Conservation (phyloP, 768 basidiomycete species). For the Xerocomellus intermedius region DNA sequence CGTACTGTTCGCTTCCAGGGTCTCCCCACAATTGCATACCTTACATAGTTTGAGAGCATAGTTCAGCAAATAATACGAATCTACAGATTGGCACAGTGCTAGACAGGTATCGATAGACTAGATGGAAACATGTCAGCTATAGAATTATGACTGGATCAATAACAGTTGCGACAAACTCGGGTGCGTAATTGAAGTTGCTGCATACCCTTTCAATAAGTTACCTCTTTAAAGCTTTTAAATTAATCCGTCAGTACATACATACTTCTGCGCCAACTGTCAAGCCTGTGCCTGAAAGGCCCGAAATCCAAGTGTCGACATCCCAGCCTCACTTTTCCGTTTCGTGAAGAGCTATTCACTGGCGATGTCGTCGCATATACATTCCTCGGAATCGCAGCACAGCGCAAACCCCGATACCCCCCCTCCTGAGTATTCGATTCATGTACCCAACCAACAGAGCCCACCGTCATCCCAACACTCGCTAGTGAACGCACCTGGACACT, state of each 20-base stretch:
- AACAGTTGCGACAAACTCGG: not conserved
- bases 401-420: constrained; percentile 30
- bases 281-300: not conserved
- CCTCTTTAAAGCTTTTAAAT: not conserved
- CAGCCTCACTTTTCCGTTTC: not conserved
- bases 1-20: not conserved
- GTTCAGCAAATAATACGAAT: not conserved
- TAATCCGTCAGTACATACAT: not conserved
- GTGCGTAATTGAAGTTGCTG: not conserved
- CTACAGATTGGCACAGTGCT: not conserved
- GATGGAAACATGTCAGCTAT: not conserved
- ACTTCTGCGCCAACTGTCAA: not conserved
- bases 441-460: constrained; percentile 13
- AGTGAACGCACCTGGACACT: constrained; percentile 9
- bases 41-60: not conserved
- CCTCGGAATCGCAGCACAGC: constrained; percentile 16
- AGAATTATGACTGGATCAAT: not conserved
- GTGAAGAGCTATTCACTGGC: not conserved
- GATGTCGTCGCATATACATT: constrained; percentile 16
- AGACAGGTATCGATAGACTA: not conserved
- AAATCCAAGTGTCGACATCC: not conserved
- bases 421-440: constrained; percentile 27
- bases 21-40: not conserved
- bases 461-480: constrained; percentile 20
- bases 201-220: not conserved